A percentile compares a stretch with the other conserved stretches of the same genome.
Evolutionary conservation across 1,284 basidiomycete genomes (phyloP).

Genomic region (Tilletiopsis washingtonensis): DNA sequence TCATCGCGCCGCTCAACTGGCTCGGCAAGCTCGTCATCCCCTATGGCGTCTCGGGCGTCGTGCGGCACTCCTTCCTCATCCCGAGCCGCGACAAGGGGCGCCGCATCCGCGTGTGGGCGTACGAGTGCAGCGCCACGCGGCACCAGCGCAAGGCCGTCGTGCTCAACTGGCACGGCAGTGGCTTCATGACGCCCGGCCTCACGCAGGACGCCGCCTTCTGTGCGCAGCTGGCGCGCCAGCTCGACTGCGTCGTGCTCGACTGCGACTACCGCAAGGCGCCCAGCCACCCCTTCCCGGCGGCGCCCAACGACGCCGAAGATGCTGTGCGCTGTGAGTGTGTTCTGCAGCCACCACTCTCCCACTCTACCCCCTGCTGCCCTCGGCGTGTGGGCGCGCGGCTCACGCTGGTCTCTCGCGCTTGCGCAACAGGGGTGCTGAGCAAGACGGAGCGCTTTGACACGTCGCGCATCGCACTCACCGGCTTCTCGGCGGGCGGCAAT

Average conservation of each 20-base stretch:
- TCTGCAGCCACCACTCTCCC: no score
- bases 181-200: conserved; percentile 21
- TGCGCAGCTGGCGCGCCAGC: conserved; percentile 9
- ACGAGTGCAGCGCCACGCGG: conserved; percentile 11
- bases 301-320: conserved; percentile 58
- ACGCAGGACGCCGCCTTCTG: conserved; percentile 24
- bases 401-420: no score
- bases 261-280: conserved; percentile 69
- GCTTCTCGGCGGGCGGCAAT: conserved; percentile 28
- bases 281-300: conserved; percentile 65
- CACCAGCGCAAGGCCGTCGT: conserved; percentile 11
- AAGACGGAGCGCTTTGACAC: conserved; percentile 4
- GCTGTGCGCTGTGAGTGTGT: no score
- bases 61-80: conserved; percentile 13
- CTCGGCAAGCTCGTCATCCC: neutral
- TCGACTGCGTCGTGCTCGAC: conserved; percentile 53
- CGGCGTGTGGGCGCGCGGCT: conserved; percentile 58
- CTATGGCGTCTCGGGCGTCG: neutral
- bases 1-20: neutral
- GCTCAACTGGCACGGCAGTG: conserved; percentile 25
- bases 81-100: conserved; percentile 23
- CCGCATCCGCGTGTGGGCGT: conserved; percentile 19
- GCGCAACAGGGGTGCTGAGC: no score
- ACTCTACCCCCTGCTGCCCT: no score
- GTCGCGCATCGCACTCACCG: conserved; percentile 18